These are phyloP conservation scores for Penicillium sp. DNA, from an alignment of 2,329 filamentous ascomycete species.

Conservation along the genomic window DNA sequence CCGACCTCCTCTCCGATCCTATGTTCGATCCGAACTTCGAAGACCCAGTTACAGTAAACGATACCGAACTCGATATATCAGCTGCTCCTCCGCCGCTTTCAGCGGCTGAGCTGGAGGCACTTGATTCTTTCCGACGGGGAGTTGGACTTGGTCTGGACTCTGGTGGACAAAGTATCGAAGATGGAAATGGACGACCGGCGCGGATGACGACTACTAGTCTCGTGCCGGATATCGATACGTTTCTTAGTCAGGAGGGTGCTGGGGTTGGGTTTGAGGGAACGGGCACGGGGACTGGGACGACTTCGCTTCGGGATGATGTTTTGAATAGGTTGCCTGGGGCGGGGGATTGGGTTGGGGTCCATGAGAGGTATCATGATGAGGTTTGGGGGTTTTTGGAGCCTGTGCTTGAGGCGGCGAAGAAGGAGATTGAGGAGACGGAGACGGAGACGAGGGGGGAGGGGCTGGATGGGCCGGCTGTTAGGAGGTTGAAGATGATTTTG, in stretches of 20 bases:
- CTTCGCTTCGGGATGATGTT: conserved; percentile 31
- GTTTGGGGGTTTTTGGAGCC: conserved; percentile 64
- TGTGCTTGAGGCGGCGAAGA: conserved; percentile 54
- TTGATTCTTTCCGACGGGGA: conserved; percentile 32
- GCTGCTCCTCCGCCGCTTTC: conserved; percentile 23
- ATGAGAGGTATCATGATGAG: conserved; percentile 51
- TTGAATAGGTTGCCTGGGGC: conserved; percentile 31
- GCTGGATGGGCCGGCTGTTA: conserved; percentile 36
- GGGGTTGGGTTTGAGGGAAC: background rate
- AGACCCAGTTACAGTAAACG: background rate
- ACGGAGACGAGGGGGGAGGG: conserved; percentile 7
- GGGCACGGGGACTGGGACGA: background rate
- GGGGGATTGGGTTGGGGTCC: conserved; percentile 34
- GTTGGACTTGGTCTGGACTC: conserved; percentile 9
- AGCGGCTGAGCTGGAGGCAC: conserved; percentile 26
- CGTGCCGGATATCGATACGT: conserved; percentile 33
- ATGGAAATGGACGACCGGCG: background rate
- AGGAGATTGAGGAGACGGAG: conserved; percentile 50
- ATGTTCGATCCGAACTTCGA: conserved; percentile 29
- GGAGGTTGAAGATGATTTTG: conserved; percentile 40
- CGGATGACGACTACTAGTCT: conserved; percentile 31
- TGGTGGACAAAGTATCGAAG: background rate
- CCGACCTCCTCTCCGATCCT: conserved; percentile 37
- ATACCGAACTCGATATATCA: conserved; percentile 19
- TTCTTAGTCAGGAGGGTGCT: conserved; percentile 18